phyloP scores from a whole-genome alignment of 352 stramenopile genomes.

The Phytophthora cryptogea region DNA sequence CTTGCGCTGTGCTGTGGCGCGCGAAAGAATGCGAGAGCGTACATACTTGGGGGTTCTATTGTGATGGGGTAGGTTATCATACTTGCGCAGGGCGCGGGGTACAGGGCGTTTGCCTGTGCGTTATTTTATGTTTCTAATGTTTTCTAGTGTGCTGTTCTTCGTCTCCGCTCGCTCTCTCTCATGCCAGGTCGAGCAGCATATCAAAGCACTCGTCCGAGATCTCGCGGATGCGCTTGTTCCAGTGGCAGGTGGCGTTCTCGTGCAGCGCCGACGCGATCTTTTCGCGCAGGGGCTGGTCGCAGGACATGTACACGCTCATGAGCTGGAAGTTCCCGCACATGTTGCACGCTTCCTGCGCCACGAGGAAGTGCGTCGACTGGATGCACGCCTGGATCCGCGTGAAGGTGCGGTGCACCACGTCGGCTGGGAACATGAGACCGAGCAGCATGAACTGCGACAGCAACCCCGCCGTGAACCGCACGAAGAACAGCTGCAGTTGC shows the following conservation, averaged over 20 bases:
- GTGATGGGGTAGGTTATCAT: conserved; percentile 31
- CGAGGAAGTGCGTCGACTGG: conserved; percentile 70
- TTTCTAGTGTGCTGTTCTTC: conserved; percentile 29
- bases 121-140: conserved; percentile 37
- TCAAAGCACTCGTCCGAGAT: conserved; percentile 85
- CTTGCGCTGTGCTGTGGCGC: too few relatives aligned
- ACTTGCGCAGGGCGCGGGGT: conserved; percentile 13
- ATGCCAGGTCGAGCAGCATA: conserved; percentile 79
- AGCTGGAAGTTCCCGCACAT: conserved; percentile 69
- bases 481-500: conserved; percentile 75
- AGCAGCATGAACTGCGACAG: conserved; percentile 65
- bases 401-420: conserved; percentile 60
- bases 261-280: conserved; percentile 68
- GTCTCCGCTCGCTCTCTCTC: conserved; percentile 5
- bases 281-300: conserved; percentile 58
- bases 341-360: conserved; percentile 70
- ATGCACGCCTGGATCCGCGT: conserved; percentile 55
- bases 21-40: conserved; percentile 15
- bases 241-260: conserved; percentile 65
- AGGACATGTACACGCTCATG: conserved; percentile 70
- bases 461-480: conserved; percentile 65
- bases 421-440: conserved; percentile 51
- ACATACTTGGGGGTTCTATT: conserved; percentile 30
- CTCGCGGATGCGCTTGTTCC: conserved; percentile 79
- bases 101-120: conserved; percentile 29